A percentile compares a stretch with the other conserved stretches of the same genome.
These are phyloP conservation scores for Solanum hybrid DNA, from an alignment of 305 asterid genomes.

Conservation along the genomic window DNA sequence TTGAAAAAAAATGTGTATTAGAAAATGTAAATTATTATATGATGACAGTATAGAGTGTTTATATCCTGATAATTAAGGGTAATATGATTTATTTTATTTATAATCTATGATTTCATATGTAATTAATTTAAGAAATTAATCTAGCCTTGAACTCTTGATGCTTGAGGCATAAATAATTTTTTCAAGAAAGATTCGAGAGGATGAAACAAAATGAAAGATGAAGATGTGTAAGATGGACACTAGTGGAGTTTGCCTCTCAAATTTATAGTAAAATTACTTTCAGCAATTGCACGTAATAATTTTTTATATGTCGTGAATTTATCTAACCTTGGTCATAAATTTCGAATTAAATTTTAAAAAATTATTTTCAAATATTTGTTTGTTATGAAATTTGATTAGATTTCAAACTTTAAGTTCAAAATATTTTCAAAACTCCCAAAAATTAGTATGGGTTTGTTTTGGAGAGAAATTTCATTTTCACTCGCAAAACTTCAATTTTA, in stretches of 20 bases:
- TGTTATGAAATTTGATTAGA: background rate
- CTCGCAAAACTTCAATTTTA: too few species aligned
- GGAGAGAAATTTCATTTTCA: background rate
- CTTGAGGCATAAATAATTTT: background rate
- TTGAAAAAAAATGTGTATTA: too few species aligned
- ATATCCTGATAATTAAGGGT: too few species aligned
- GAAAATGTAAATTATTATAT: too few species aligned
- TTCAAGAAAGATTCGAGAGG: background rate
- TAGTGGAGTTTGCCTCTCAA: background rate
- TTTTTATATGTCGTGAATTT: background rate
- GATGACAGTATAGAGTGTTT: too few species aligned
- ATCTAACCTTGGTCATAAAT: too few species aligned
- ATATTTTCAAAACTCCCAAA: background rate
- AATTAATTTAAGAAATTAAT: too few species aligned
- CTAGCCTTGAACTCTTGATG: background rate
- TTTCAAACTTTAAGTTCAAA: background rate
- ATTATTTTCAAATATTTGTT: background rate
- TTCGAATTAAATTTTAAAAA: too few species aligned
- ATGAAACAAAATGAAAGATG: background rate
- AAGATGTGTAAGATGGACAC: background rate
- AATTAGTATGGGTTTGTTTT: background rate
- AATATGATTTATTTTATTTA: too few species aligned
- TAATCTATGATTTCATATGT: too few species aligned
- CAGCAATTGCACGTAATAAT: background rate
- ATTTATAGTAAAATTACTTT: background rate